Evolutionary conservation across 2,329 filamentous ascomycete genomes (phyloP).

Genomic region (Bertia moriformis): DNA sequence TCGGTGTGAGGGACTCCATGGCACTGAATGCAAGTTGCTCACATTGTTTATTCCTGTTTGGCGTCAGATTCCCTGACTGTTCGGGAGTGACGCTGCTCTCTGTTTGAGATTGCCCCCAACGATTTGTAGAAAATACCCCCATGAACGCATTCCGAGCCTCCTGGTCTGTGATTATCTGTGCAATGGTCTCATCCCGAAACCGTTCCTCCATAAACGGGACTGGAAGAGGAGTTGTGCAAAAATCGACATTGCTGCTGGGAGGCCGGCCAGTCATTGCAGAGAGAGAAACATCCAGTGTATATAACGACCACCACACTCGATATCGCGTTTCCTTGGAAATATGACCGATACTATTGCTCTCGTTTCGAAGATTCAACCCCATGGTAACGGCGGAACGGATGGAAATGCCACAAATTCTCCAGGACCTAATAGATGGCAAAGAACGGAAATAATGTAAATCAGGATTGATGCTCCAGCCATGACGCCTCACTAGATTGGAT

Average conservation of each 20-base stretch:
- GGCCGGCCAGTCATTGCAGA: slow-evolving; percentile 27
- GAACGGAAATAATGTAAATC: slow-evolving; percentile 2
- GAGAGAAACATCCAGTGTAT: slow-evolving; percentile 23
- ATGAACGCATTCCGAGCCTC: neutral
- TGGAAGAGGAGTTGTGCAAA: slow-evolving; percentile 24
- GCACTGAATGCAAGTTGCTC: too few species aligned
- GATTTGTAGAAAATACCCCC: too few species aligned
- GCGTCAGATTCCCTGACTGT: too few species aligned
- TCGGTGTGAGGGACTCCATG: slow-evolving; percentile 12
- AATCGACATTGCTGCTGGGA: slow-evolving; percentile 21
- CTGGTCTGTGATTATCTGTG: neutral
- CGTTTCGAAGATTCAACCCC: slow-evolving; percentile 26
- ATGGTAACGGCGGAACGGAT: slow-evolving; percentile 23
- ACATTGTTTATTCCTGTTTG: too few species aligned
- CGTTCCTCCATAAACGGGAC: slow-evolving; percentile 23
- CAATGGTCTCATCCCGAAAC: slow-evolving; percentile 2
- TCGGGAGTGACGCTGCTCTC: too few species aligned
- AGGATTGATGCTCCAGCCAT: neutral
- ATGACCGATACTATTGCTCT: slow-evolving; percentile 17
- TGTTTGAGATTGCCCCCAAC: too few species aligned
- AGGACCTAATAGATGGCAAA: slow-evolving; percentile 15
- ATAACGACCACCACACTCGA: slow-evolving; percentile 27
- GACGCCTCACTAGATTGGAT: neutral
- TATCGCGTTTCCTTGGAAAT: slow-evolving; percentile 25
- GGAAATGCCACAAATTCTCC: slow-evolving; percentile 22